Evolutionary conservation across 2,329 filamentous ascomycete genomes (phyloP), one percentile per base, ranked within the genome.

Genomic region (Dendrostoma leiphaemia): DNA sequence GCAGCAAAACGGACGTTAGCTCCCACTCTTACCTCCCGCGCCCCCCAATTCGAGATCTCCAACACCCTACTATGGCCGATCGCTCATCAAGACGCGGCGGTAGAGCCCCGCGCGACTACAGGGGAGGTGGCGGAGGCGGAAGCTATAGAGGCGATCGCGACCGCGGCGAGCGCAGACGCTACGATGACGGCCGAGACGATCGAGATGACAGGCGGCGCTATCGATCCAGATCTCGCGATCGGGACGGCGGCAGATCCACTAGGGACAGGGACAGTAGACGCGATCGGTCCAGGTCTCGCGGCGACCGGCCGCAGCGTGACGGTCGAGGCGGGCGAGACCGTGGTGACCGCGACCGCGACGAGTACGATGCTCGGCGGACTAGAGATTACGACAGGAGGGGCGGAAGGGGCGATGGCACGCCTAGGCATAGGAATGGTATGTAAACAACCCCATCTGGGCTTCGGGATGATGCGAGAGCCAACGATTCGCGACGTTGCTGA

Each of bases 141-240:
- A 47, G 55, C 41, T 54, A 65, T 31, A 64, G 72, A 49, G 60
- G 51, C 6, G 51, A 53, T 15, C 73, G 77, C 13, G 57, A 62
- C 32, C 53, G 63, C 59, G 66, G 73, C 51, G 74, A 77, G n/a
- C 57, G 59, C 17, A 59, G 65, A 24, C 63, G 67, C n/a, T 63
- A 61, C 7, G 52, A 59, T 7, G 64, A 61, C 6, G 52, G 59
- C 13, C 15, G 34, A n/a, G 70, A 74, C 29, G 13, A 37, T 15
- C 6, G 34, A 5, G 34, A 37, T 17, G 17, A 24, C 29, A 19
- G 26, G 19, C 50, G 47, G 28, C 54, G 54, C 38, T 50, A 56
- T 41, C 47, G 47, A 6, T 51, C 48, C 13, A 51, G 53, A 34
- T 43, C 47, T 10, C 55, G 51, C 34, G 68, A 67, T 46, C 17